Evolutionary conservation across 495 filamentous ascomycete species (phyloP).

Genomic region (Penicillium dipodomyicola): DNA sequence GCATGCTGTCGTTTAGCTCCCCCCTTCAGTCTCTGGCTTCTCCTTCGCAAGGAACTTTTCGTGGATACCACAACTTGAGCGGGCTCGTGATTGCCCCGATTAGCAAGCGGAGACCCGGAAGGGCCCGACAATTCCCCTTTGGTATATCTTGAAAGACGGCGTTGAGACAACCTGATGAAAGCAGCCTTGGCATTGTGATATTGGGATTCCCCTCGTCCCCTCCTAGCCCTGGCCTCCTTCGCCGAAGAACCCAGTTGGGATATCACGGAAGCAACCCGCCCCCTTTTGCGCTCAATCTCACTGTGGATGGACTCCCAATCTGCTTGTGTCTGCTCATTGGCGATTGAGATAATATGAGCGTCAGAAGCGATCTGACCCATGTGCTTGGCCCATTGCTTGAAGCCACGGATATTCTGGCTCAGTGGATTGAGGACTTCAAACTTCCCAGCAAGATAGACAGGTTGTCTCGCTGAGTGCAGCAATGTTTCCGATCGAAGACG

Average conservation of each 20-base stretch:
- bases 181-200: too few species aligned
- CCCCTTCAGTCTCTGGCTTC: neutral
- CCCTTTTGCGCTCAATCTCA: neutral
- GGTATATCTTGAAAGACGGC: neutral
- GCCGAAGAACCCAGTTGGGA: neutral
- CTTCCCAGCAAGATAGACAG: conserved; percentile 18
- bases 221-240: neutral
- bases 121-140: neutral
- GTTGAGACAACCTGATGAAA: neutral
- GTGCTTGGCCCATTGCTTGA: conserved; percentile 14
- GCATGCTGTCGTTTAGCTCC: too few species aligned
- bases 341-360: neutral
- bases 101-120: neutral
- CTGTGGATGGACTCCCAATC: neutral
- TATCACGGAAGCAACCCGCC: neutral
- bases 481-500: conserved; percentile 24
- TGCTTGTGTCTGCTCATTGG: neutral
- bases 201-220: neutral
- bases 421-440: conserved; percentile 23
- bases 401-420: conserved; percentile 22
- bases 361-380: neutral
- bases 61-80: neutral
- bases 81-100: neutral
- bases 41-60: neutral
- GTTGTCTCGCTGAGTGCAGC: conserved; percentile 16